Conservation (phyloP, 2,329 filamentous ascomycete species). For the Chaetomiaceae sp. region DNA sequence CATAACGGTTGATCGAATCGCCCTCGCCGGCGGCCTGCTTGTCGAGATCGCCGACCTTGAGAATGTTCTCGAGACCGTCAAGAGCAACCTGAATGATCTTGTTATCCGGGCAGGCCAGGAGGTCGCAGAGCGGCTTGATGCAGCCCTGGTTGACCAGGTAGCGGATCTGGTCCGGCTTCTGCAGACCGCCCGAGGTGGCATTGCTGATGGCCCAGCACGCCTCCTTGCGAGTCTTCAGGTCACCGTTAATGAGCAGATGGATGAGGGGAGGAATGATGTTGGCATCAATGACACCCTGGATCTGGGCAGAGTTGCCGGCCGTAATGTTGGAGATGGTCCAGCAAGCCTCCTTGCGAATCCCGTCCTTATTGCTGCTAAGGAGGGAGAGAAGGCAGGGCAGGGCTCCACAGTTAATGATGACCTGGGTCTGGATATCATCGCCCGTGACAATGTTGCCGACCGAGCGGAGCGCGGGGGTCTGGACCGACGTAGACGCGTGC, state of each 20-base stretch:
- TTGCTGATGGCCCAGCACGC: slow-evolving; percentile 99
- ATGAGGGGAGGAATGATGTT: slow-evolving; percentile 96
- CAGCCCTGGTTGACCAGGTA: slow-evolving; percentile 91
- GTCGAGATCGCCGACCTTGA: slow-evolving; percentile 98
- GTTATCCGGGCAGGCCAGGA: slow-evolving; percentile 94
- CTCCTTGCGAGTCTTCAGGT: slow-evolving; percentile 98
- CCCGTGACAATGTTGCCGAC: slow-evolving; percentile 99
- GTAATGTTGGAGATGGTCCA: slow-evolving; percentile 99
- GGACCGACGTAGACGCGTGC: slow-evolving; percentile 96
- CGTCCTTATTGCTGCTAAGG: slow-evolving; percentile 94
- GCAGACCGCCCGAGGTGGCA: slow-evolving; percentile 91
- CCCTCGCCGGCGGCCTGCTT: slow-evolving; percentile 79
- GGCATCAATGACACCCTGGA: slow-evolving; percentile 92
- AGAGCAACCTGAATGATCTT: slow-evolving; percentile 99
- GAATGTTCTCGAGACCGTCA: slow-evolving; percentile 96
- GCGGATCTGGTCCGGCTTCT: slow-evolving; percentile 98
- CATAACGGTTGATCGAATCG: slow-evolving; percentile 90
- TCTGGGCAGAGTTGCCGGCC: slow-evolving; percentile 94
- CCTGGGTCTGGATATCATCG: slow-evolving; percentile 97
- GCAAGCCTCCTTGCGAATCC: slow-evolving; percentile 98
- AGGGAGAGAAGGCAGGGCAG: slow-evolving; percentile 89
- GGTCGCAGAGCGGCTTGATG: slow-evolving; percentile 95
- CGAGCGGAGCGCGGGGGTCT: slow-evolving; percentile 93
- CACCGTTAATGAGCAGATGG: slow-evolving; percentile 90
- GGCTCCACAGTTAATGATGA: slow-evolving; percentile 98